Evolutionary conservation across 176 grass and related monocot species (phyloP).

Genomic region (barley (Hordeum vulgare)): MorexV3_pseudomolecules_assembly NC_058518.1:291011345-291011844

Average conservation of each 20-base stretch:
- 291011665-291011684: constrained; percentile 23
- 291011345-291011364: background rate
- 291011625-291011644: background rate
- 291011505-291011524: constrained; percentile 11
- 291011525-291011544: constrained; percentile 9
- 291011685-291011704: constrained; percentile 13
- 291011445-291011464: background rate
- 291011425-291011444: background rate
- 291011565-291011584: constrained; percentile 16
- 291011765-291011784: constrained; percentile 16
- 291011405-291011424: background rate
- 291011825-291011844: background rate
- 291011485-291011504: constrained; percentile 4
- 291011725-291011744: constrained; percentile 18
- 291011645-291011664: constrained; percentile 17
- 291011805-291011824: background rate
- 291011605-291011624: constrained; percentile 13
- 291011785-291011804: constrained; percentile 17
- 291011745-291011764: constrained; percentile 25
- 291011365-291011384: background rate
- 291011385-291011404: background rate
- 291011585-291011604: constrained; percentile 24
- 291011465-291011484: constrained; percentile 14
- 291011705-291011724: constrained; percentile 24
- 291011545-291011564: background rate